Conservation (phyloP, 768 basidiomycete genomes). For the Leccinellum luteum region DNA sequence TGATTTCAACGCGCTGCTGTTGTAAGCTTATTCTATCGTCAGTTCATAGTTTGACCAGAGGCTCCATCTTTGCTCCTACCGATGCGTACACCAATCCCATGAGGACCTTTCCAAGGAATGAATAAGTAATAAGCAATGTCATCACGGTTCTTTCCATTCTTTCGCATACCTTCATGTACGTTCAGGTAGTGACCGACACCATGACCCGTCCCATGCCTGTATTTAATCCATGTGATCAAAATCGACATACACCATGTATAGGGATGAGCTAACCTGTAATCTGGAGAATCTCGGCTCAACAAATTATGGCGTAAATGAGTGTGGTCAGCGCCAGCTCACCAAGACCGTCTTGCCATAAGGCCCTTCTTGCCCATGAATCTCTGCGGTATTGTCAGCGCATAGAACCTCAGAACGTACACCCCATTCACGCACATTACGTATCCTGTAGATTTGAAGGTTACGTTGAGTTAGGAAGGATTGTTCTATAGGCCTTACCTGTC, state of each 20-base stretch:
- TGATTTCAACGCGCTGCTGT: conserved; percentile 66
- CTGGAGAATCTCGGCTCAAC: conserved; percentile 28
- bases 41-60: background rate
- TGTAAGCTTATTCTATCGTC: conserved; percentile 48
- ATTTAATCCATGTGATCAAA: conserved; percentile 5
- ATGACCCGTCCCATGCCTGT: conserved; percentile 89
- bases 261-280: conserved; percentile 48
- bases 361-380: conserved; percentile 75
- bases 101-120: conserved; percentile 42
- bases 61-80: conserved; percentile 14
- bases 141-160: background rate
- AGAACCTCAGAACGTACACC: background rate
- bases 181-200: conserved; percentile 94
- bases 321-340: conserved; percentile 42
- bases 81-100: conserved; percentile 49
- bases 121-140: conserved; percentile 7
- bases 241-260: background rate
- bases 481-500: conserved; percentile 46
- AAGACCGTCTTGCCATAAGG: conserved; percentile 85
- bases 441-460: conserved; percentile 34
- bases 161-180: conserved; percentile 70
- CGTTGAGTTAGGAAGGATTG: background rate
- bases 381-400: conserved; percentile 35
- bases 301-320: background rate
- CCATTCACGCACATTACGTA: conserved; percentile 47